A percentile compares a stretch with the other conserved stretches of the same genome.
These are phyloP conservation scores for Ogataea zsoltii DNA, from an alignment of 805 yeast species.

Conservation along the genomic window DNA sequence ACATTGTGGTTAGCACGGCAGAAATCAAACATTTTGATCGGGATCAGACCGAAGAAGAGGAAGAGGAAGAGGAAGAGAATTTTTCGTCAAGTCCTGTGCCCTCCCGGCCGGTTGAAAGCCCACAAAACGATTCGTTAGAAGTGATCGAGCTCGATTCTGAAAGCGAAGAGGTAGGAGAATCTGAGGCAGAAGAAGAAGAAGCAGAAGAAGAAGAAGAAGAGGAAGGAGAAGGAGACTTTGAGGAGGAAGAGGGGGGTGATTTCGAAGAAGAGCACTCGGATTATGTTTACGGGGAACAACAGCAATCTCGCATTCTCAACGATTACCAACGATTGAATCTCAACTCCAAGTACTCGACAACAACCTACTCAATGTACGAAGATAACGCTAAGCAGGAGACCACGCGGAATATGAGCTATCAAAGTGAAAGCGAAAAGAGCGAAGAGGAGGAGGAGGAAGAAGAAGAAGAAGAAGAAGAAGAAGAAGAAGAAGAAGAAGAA, in stretches of 20 bases:
- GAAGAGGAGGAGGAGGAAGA: conserved; percentile 1
- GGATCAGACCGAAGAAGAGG: conserved; percentile 8
- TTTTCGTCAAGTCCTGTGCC: no score
- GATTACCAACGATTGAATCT: conserved; percentile 1
- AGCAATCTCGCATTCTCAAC: neutral
- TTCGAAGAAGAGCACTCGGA: conserved; percentile 3
- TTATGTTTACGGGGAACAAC: neutral
- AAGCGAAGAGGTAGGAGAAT: conserved; percentile 9
- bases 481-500: neutral
- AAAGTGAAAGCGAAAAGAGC: conserved; percentile 1
- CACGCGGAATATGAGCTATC: neutral
- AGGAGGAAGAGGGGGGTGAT: conserved; percentile 5
- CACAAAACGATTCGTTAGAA: no score
- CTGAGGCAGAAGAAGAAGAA: conserved; percentile 10
- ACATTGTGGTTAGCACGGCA: no score
- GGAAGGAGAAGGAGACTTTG: conserved; percentile 1
- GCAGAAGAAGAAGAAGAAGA: conserved; percentile 10
- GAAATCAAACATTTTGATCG: conserved; percentile 10
- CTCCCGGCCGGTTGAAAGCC: no score
- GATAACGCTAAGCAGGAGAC: neutral
- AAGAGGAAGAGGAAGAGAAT: conserved; percentile 1
- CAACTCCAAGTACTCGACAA: neutral
- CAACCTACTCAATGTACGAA: neutral
- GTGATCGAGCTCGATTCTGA: no score
- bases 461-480: conserved; percentile 4